Evolutionary conservation across 2,329 filamentous ascomycete species (phyloP), one percentile per base, ranked within the genome.

Genomic region (Elsinoe ampelina): DNA sequence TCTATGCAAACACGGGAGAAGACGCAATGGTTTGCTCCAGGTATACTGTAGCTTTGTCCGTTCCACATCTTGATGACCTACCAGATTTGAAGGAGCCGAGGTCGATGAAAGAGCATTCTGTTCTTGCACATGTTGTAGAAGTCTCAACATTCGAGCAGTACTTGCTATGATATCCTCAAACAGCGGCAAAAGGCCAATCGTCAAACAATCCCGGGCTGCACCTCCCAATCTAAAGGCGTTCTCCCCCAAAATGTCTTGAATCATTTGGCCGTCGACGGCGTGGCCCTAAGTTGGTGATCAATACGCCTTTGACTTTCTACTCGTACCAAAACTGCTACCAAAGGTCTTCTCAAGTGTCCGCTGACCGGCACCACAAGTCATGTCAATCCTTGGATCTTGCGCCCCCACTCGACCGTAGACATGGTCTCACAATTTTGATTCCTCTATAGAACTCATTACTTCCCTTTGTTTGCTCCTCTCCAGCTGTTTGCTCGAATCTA

Each of bases 251-350:
- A 50, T 50, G 26, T 50, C 30, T 50, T 35, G 45, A 50, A 50
- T 50, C 45, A 50, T 50, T 30, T 2, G 45, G n/a, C 45, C n/a
- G 45, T 8, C 30, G 45, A 34, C 45, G 45, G 45, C 30, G 45
- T 35, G 32, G 45, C 45, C 45, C 48, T 35, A 35, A 52, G 26
- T 26, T 35, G 48, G 32, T 38, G 48, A 52, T 52, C 48, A 52
- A 13, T 38, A 39, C 48, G 48, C 48, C 26, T 30, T 30, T 30
- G 26, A 30, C 26, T 30, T 30, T 8, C 4, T 7, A 30, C 26
- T 30, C 26, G 26, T 30, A 30, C 26, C 26, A 30, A 30, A 26
- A 26, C 22, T 26, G 22, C 22, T 26, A 26, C 22, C 48, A 52
- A 52, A 52, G 38, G 34, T 38, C 48, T 11, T 36, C 36, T 7